phyloP scores from a whole-genome alignment of 2,329 filamentous ascomycete genomes.

The Hypoxylon sp. region DNA sequence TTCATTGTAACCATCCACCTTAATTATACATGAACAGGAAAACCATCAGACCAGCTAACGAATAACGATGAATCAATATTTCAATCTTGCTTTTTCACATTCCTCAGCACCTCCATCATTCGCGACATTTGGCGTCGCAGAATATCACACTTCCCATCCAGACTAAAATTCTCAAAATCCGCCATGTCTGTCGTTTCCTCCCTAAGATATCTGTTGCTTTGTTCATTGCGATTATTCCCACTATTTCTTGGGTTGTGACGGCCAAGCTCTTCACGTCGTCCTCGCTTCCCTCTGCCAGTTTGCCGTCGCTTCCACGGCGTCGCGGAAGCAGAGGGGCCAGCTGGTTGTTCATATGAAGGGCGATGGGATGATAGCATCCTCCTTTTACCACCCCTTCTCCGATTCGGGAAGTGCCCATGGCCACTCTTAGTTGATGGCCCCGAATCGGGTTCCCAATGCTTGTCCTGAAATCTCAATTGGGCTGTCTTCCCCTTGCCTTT shows the following conservation, averaged over 20 bases:
- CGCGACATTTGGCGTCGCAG: conserved; percentile 3
- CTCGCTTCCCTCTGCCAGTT: background rate
- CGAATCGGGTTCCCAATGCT: background rate
- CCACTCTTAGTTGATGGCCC: background rate
- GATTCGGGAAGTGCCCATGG: background rate
- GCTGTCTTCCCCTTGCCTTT: conserved; percentile 6
- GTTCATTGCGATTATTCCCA: background rate
- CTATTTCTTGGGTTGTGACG: background rate
- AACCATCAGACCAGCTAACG: background rate
- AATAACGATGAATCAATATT: background rate
- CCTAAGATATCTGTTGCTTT: conserved; percentile 7
- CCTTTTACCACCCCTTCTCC: background rate
- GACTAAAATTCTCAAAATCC: conserved; percentile 18
- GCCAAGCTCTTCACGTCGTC: background rate
- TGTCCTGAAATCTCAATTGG: background rate
- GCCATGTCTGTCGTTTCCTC: conserved; percentile 31
- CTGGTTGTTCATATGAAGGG: conserved; percentile 8
- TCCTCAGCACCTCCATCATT: conserved; percentile 7
- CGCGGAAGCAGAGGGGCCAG: background rate
- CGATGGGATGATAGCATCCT: conserved; percentile 2
- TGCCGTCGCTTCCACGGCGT: background rate
- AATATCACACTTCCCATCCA: conserved; percentile 5
- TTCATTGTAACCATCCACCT: background rate
- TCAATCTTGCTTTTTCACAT: conserved; percentile 9
- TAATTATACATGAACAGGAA: background rate